Evolutionary conservation across 306 rosid genomes (phyloP).

Genomic region (Inga laurina): DNA sequence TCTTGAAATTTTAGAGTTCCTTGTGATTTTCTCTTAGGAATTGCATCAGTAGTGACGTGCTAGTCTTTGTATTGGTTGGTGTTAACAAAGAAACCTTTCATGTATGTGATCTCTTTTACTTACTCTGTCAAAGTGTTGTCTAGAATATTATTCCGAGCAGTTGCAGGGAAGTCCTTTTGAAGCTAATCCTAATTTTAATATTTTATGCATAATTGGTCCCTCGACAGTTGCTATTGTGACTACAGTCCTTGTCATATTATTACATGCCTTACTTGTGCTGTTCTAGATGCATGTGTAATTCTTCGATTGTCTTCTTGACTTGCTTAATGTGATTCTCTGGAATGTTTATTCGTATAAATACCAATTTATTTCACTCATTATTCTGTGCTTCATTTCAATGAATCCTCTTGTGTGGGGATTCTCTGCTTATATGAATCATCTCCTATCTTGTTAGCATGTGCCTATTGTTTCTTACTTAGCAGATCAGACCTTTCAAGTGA

Average conservation of each 20-base stretch:
- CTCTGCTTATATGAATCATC: neutral
- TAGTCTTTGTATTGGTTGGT: neutral
- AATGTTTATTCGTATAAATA: neutral
- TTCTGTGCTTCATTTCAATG: neutral
- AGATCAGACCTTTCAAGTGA: neutral
- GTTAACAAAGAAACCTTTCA: neutral
- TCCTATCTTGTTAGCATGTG: neutral
- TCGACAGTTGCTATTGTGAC: neutral
- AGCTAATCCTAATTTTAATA: neutral
- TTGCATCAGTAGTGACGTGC: neutral
- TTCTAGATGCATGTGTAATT: neutral
- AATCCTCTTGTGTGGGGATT: neutral
- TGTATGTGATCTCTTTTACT: neutral
- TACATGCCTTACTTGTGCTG: neutral
- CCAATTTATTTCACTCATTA: neutral
- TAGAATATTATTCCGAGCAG: neutral
- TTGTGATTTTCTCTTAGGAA: neutral
- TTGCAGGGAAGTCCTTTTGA: neutral
- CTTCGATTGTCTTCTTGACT: neutral
- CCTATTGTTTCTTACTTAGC: neutral
- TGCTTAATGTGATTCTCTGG: neutral
- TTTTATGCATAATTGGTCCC: neutral
- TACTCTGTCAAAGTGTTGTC: neutral
- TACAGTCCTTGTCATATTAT: neutral
- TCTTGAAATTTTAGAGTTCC: neutral